These are phyloP conservation scores for Sporothrix sp. DNA, from an alignment of 2,329 filamentous ascomycete genomes.

Conservation along the genomic window DNA sequence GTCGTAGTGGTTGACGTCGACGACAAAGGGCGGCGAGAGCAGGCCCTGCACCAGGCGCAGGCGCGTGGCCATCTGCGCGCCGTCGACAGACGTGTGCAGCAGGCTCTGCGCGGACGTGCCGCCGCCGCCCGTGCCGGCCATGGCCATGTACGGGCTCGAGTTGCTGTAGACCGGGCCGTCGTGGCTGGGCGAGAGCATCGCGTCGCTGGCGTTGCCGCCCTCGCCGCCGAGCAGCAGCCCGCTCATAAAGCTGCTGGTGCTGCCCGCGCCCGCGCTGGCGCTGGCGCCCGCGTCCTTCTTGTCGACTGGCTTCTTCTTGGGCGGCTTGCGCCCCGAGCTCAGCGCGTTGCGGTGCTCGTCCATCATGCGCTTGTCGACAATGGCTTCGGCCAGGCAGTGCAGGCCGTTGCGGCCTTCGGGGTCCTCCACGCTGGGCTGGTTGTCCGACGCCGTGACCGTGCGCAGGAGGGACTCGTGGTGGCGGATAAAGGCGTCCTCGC, in stretches of 20 bases:
- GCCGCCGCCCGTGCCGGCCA: background rate
- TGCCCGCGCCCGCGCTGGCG: background rate
- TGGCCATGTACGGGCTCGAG: constrained; percentile 7
- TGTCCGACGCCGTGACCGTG: constrained; percentile 27
- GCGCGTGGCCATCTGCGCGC: constrained; percentile 20
- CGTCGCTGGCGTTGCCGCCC: constrained; percentile 2
- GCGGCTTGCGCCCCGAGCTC: constrained; percentile 19
- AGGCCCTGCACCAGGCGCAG: constrained; percentile 22
- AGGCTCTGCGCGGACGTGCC: constrained; percentile 7
- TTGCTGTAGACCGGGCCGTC: background rate
- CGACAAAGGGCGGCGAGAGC: constrained; percentile 28
- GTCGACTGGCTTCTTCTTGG: constrained; percentile 31
- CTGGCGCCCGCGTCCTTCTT: constrained; percentile 21
- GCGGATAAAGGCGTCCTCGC: constrained; percentile 21
- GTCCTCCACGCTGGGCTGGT: constrained; percentile 30
- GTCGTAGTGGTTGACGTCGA: constrained; percentile 46
- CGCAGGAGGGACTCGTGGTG: constrained; percentile 29
- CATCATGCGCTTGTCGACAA: constrained; percentile 32
- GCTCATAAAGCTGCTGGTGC: constrained; percentile 11
- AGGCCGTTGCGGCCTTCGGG: constrained; percentile 44
- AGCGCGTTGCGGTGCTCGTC: constrained; percentile 27
- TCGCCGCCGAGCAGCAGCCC: constrained; percentile 12
- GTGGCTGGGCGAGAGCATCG: too few relatives aligned
- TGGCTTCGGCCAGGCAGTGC: constrained; percentile 47
- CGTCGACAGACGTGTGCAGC: constrained; percentile 16